phyloP scores from a whole-genome alignment of 495 filamentous ascomycete species.

The Articulospora tetracladia region DNA sequence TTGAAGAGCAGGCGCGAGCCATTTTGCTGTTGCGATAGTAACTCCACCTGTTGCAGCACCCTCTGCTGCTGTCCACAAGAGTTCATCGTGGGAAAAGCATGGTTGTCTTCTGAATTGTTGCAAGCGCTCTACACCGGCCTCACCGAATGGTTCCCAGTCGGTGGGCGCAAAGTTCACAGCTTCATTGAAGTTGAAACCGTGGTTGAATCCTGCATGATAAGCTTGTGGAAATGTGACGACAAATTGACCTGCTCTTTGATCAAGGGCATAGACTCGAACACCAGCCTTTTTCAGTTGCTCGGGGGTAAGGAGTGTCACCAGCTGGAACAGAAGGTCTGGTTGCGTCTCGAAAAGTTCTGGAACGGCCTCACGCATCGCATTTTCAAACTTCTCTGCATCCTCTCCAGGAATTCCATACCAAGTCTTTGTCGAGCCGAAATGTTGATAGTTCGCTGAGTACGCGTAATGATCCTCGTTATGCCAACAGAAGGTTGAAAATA shows the following conservation, averaged over 20 bases:
- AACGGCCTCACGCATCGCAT: slow-evolving; percentile 90
- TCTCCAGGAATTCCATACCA: slow-evolving; percentile 98
- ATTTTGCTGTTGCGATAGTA: slow-evolving; percentile 90
- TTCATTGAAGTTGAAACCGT: slow-evolving; percentile 98
- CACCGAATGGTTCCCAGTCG: slow-evolving; percentile 97
- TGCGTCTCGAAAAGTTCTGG: slow-evolving; percentile 97
- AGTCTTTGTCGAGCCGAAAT: slow-evolving; percentile 97
- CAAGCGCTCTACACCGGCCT: slow-evolving; percentile 78
- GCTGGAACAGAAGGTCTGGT: slow-evolving; percentile 92
- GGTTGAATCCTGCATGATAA: slow-evolving; percentile 92
- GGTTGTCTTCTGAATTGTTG: slow-evolving; percentile 87
- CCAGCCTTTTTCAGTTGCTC: slow-evolving; percentile 94
- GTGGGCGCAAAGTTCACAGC: slow-evolving; percentile 95
- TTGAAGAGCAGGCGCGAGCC: slow-evolving; percentile 82
- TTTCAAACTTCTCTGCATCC: slow-evolving; percentile 91
- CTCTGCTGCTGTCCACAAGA: slow-evolving; percentile 79
- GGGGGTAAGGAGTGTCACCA: slow-evolving; percentile 90
- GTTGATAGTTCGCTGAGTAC: slow-evolving; percentile 98
- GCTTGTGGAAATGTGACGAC: slow-evolving; percentile 94
- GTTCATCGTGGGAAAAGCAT: slow-evolving; percentile 95
- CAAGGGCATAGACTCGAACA: slow-evolving; percentile 86
- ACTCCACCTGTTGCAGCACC: slow-evolving; percentile 63
- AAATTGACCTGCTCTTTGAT: slow-evolving; percentile 93
- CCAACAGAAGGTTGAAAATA: slow-evolving; percentile 99
- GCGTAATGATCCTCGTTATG: slow-evolving; percentile 98